Base-by-base conservation (phyloP, 2,329 filamentous ascomycete genomes). In the Cadophora malorum region DNA sequence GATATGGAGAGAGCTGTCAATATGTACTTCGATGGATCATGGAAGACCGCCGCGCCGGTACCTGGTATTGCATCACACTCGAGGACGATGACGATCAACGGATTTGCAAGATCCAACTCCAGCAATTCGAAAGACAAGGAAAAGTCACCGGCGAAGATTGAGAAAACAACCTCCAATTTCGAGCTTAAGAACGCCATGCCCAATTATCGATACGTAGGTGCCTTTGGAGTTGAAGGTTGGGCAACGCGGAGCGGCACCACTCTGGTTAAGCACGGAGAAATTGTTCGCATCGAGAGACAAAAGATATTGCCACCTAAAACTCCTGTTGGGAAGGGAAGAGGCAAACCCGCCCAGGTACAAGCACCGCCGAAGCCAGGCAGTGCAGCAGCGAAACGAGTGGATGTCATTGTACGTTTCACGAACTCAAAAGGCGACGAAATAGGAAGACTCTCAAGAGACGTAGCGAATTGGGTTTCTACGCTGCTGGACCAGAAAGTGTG, bases 211-310 rank as follows among this genome's bases (percentile, higher is more conserved):
- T 99, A 98, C 75, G 87, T 98, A 69, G 96, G 96, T 21, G 93
- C 94, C 0, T 96, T 98, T 79, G 96, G 96, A 9, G 94, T 92
- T 4, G 93, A 91, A 64, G 96, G 90, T 4, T 99, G 96, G 96
- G 90, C 93, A 6, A 98, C 95, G 3, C 88, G 90, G 74, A 97
- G 93, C 78, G 95, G 95, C 0, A 81, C 81, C 3, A 88, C 87
- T 47, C 78, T 97, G 6, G 77, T 99, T 31, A 91, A 89, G 72
- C 91, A 97, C 75, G 93, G 92, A 19, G 95, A 98, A 72, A 74
- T 81, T n/a, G 88, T 99, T 67, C 89, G 85, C 61, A 97, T 99
- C 55, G 95, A 98, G 79, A 89, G 96, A 53, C 89, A 93, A 68
- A 94, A 91, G 78, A 88, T 91, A 31, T 89, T 91, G 69, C 84